These are phyloP conservation scores for Cladosporium sp. DNA, from an alignment of 2,329 filamentous ascomycete genomes.

Conservation along the genomic window DNA sequence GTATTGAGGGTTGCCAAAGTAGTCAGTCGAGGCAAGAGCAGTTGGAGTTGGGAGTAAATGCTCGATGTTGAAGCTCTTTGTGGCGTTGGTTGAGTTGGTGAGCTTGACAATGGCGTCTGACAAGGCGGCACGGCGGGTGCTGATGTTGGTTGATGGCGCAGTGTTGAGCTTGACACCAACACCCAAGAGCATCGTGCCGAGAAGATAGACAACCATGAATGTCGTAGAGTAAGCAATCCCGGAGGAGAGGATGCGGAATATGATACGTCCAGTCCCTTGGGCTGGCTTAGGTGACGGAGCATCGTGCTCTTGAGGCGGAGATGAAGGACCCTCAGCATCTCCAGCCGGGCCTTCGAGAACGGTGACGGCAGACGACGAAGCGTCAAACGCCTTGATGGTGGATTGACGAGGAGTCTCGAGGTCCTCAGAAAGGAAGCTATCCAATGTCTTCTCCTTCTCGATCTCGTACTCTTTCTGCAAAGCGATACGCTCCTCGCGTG, in stretches of 20 bases:
- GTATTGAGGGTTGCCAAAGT: constrained; percentile 12
- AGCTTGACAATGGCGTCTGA: constrained; percentile 16
- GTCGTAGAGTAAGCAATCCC: not conserved
- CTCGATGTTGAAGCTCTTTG: constrained; percentile 22
- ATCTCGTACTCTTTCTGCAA: constrained; percentile 14
- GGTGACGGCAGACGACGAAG: not conserved
- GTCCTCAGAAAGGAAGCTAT: constrained; percentile 28
- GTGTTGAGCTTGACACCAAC: not conserved
- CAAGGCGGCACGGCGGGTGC: constrained; percentile 1
- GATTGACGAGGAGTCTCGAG: constrained; percentile 31
- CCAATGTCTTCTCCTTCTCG: constrained; percentile 22
- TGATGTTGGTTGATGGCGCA: not conserved
- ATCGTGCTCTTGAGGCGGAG: no score
- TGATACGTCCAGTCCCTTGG: not conserved
- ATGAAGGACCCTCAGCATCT: no score
- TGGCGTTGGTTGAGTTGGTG: constrained; percentile 16
- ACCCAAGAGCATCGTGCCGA: not conserved
- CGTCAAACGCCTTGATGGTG: constrained; percentile 13
- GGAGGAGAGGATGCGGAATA: not conserved
- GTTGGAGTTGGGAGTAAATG: constrained; percentile 24
- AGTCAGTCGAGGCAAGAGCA: not conserved
- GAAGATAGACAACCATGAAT: not conserved
- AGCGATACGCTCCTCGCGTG: constrained; percentile 3
- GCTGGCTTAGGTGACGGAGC: not conserved
- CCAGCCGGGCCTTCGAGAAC: not conserved